A percentile compares a stretch with the other conserved stretches of the same genome.
phyloP scores from a whole-genome alignment of 331 rosid species.

The Rhamnella rubrinervis region DNA sequence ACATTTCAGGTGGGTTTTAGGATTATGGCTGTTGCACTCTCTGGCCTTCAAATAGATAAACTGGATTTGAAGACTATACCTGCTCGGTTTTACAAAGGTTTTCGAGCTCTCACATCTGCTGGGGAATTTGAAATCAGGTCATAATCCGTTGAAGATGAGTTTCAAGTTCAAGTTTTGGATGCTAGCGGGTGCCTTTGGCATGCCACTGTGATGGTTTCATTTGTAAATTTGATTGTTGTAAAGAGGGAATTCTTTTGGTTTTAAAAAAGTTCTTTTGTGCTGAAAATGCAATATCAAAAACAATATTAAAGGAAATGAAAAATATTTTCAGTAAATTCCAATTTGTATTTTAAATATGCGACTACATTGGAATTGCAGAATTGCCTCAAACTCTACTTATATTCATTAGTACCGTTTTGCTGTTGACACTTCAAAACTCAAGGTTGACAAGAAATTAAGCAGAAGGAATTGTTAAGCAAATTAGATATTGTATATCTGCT shows the following conservation, averaged over 20 bases:
- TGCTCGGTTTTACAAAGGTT: constrained; percentile 75
- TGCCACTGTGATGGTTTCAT: constrained; percentile 1
- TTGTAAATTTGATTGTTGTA: constrained; percentile 10
- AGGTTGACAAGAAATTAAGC: constrained; percentile 45
- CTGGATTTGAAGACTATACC: constrained; percentile 70
- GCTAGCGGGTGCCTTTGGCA: background rate
- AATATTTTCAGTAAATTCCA: background rate
- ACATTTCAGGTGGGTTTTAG: constrained; percentile 76
- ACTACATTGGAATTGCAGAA: background rate
- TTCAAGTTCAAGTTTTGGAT: background rate
- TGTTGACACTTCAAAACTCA: constrained; percentile 30
- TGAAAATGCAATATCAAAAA: background rate
- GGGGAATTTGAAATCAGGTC: constrained; percentile 90
- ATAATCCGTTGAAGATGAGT: constrained; percentile 5
- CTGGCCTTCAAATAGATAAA: constrained; percentile 87
- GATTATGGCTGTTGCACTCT: constrained; percentile 86
- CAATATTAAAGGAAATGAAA: background rate
- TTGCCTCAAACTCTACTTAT: no score
- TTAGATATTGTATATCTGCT: background rate
- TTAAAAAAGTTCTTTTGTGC: background rate
- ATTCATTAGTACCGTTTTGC: no score
- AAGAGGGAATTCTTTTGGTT: background rate
- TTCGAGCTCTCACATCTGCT: constrained; percentile 80
- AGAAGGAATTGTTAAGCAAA: constrained; percentile 19
- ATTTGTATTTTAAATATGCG: background rate